Evolutionary conservation across 176 grass and related monocot genomes (phyloP), one percentile per base, ranked within the genome.

Genomic region (Oropetium thomaeum): DNA sequence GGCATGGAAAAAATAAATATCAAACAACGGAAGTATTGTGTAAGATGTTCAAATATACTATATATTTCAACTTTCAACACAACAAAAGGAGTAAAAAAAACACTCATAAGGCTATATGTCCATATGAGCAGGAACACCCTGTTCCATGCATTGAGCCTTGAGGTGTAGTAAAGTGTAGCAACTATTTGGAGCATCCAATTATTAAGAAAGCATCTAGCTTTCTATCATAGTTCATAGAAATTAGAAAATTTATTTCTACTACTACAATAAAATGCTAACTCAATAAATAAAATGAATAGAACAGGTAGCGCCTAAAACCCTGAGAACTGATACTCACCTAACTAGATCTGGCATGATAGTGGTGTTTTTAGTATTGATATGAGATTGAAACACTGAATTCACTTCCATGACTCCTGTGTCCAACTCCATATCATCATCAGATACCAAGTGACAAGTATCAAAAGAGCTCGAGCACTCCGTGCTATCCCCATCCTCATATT

Each of bases 401-500:
- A 87, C 86, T 71, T 93, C 88, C 53, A 74, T 58, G 62, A 66
- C 62, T 19, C 62, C 67, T 41, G 75, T 19, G 10, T 87, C 78
- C 10, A 20, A 77, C 57, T 84, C 76, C 17, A 63, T 15, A 19
- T 87, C 83, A 16, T 77, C 70, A 55, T 88, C 89, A 20, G 88
- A 97, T 2, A 22, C 30, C 17, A 81, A 83, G 32, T 74, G 83
- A 4, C 88, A 91, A 59, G 86, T 75, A 19, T 83, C 88, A 14
- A 97, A 97, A 0, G 94, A 97, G 81, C 94, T 97, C 7, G 94
- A 93, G 86, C 30, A 93, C 35, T 93, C 90, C 0, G 90, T 93
- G 45, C 15, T 82, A 19, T 93, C 74, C 41, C 57, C 74, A 15
- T 89, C 70, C 12, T 74, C 70, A 48, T 79, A 78, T 25, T 67